phyloP scores from a whole-genome alignment of 1,284 basidiomycete genomes.

The Xanthoconium separans region DNA sequence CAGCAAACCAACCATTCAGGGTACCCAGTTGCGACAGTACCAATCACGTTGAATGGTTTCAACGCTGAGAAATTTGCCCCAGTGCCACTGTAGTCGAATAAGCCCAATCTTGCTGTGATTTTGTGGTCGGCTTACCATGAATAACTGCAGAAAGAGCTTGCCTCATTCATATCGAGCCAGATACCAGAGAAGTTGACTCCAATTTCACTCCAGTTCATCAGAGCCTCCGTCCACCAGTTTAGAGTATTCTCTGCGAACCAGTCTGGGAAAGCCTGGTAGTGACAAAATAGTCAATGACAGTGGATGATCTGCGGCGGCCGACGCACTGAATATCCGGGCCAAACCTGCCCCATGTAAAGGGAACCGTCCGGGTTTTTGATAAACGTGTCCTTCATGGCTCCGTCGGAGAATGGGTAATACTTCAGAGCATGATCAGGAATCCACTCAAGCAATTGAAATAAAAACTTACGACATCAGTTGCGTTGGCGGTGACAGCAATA shows the following conservation, averaged over 20 bases:
- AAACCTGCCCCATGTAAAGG: constrained; percentile 67
- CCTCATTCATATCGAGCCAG: constrained; percentile 79
- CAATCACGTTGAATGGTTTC: constrained; percentile 41
- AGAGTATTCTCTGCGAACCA: constrained; percentile 66
- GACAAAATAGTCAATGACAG: not conserved
- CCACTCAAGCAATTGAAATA: too few relatives aligned
- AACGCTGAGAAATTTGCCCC: constrained; percentile 44
- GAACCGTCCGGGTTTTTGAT: constrained; percentile 68
- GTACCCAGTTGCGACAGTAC: constrained; percentile 49
- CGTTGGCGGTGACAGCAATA: constrained; percentile 37
- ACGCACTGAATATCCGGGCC: constrained; percentile 51
- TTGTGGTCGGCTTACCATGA: constrained; percentile 51
- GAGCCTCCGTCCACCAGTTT: constrained; percentile 57
- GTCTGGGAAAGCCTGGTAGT: constrained; percentile 56
- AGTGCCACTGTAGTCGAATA: constrained; percentile 43
- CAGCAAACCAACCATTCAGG: constrained; percentile 55
- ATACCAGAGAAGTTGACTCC: constrained; percentile 66
- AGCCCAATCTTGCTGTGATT: not conserved
- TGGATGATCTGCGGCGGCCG: too few relatives aligned
- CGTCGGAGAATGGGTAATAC: constrained; percentile 48
- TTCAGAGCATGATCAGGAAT: constrained; percentile 13
- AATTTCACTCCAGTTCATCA: constrained; percentile 56
- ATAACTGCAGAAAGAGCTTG: constrained; percentile 60
- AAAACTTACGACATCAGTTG: constrained; percentile 39
- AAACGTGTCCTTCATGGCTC: constrained; percentile 43